Evolutionary conservation across 2,329 filamentous ascomycete genomes (phyloP).

Genomic region (Epichloe typhina): DNA sequence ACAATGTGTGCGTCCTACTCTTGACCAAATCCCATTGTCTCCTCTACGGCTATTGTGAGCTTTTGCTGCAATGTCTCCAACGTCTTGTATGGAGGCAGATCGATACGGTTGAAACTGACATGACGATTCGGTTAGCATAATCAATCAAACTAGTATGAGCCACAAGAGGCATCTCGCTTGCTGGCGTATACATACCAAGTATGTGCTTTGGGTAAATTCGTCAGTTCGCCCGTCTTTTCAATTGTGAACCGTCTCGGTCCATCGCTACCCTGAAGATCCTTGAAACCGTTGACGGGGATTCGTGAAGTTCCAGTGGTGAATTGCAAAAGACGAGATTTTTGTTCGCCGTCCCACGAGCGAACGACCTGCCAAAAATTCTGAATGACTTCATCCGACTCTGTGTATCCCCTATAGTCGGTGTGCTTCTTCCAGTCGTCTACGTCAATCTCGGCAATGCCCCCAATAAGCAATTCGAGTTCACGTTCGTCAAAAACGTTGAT

Average conservation of each 20-base stretch:
- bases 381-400: conserved; percentile 92
- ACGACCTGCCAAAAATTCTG: conserved; percentile 99
- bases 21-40: conserved; percentile 97
- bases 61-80: conserved; percentile 78
- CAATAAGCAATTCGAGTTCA: conserved; percentile 89
- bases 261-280: conserved; percentile 94
- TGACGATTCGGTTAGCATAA: conserved; percentile 10
- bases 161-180: too few relatives aligned
- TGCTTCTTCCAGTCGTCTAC: conserved; percentile 99
- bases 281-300: conserved; percentile 98
- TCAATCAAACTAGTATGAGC: neutral
- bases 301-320: conserved; percentile 96
- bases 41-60: conserved; percentile 91
- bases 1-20: conserved; percentile 46
- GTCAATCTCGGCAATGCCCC: conserved; percentile 98
- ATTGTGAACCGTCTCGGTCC: conserved; percentile 93
- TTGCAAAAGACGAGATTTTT: conserved; percentile 95
- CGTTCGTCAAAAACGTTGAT: conserved; percentile 98
- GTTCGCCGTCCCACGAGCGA: conserved; percentile 91
- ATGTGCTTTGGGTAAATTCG: conserved; percentile 88
- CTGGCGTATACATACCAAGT: conserved; percentile 63
- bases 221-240: conserved; percentile 87
- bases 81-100: conserved; percentile 85
- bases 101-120: conserved; percentile 84
- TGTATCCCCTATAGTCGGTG: conserved; percentile 97